Conservation (phyloP, 2,329 filamentous ascomycete species). For the Aspergillus ochraceus region DNA sequence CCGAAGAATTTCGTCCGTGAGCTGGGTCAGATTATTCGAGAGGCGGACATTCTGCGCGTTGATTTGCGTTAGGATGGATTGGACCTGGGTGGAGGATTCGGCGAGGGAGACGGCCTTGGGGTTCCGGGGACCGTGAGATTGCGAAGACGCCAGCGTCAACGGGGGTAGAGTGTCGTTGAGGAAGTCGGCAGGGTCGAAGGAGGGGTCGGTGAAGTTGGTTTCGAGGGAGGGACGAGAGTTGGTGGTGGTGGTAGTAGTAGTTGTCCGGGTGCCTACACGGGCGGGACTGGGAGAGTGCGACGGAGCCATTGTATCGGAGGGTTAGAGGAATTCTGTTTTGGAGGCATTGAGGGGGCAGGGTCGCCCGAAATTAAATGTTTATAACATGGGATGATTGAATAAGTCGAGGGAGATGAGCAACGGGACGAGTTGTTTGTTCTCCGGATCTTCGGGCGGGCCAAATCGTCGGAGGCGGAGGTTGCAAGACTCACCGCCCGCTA, state of each 20-base stretch:
- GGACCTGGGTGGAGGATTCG: conserved; percentile 78
- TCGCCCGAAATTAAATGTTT: conserved; percentile 9
- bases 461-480: neutral
- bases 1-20: conserved; percentile 92
- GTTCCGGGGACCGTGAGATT: conserved; percentile 31
- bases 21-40: conserved; percentile 76
- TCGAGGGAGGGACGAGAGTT: conserved; percentile 33
- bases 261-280: conserved; percentile 16
- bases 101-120: conserved; percentile 61
- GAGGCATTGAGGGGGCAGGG: conserved; percentile 3
- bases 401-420: neutral
- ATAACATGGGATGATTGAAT: conserved; percentile 8
- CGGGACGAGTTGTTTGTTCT: neutral
- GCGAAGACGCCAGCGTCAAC: conserved; percentile 54
- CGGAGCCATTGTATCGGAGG: conserved; percentile 10
- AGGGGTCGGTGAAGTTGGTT: conserved; percentile 71
- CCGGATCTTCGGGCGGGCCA: neutral
- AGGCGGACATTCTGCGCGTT: conserved; percentile 84
- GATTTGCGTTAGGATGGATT: conserved; percentile 81
- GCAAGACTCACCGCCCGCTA: neutral
- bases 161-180: conserved; percentile 77
- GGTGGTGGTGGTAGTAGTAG: conserved; percentile 11
- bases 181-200: conserved; percentile 82
- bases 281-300: conserved; percentile 27
- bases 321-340: neutral